These are phyloP conservation scores for Rhododendron ovatum DNA, from an alignment of 148 eudicot genomes.

Conservation along the genomic window DNA sequence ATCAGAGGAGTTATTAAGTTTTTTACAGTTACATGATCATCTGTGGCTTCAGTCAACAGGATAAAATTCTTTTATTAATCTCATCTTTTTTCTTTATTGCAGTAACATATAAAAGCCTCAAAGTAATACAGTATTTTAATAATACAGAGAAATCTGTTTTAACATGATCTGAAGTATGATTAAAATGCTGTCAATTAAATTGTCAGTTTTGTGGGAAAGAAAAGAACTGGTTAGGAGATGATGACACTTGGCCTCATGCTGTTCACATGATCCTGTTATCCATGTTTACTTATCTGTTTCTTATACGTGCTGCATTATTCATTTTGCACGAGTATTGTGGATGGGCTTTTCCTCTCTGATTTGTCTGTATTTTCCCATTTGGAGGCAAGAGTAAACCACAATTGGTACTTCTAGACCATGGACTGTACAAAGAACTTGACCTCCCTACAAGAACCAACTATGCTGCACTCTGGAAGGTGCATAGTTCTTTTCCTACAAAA, in stretches of 20 bases:
- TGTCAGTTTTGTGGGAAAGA: neutral
- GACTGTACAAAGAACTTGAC: conserved; percentile 92
- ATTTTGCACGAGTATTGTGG: neutral
- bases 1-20: neutral
- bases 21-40: neutral
- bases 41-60: neutral
- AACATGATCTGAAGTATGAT: neutral
- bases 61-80: neutral
- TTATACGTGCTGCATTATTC: neutral
- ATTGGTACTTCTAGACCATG: conserved; percentile 89
- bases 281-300: neutral
- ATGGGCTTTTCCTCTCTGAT: neutral
- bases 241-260: neutral
- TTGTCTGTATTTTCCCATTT: neutral
- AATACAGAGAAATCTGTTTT: neutral
- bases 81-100: neutral
- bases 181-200: neutral
- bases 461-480: conserved; percentile 96
- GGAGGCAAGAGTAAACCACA: conserved; percentile 86
- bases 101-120: neutral
- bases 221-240: neutral
- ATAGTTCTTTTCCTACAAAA: neutral
- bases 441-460: conserved; percentile 64
- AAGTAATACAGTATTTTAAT: neutral
- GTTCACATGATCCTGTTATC: neutral